phyloP scores from a whole-genome alignment of 2,329 filamentous ascomycete genomes.

The Claviceps pazoutovae region DNA sequence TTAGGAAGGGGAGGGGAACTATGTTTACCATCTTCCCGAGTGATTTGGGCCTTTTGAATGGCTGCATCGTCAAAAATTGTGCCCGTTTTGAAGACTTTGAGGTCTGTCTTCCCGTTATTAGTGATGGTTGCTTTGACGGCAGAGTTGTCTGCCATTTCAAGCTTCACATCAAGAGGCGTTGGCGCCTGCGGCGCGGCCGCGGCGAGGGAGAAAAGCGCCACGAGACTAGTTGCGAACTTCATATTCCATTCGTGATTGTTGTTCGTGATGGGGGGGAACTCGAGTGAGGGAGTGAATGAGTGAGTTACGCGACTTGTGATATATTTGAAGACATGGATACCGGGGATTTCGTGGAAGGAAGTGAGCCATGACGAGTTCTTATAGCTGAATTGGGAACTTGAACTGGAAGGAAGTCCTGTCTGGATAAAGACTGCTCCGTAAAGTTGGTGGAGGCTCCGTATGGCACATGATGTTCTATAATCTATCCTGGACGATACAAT shows the following conservation, averaged over 20 bases:
- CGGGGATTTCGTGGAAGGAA: too few relatives aligned
- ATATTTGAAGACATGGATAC: too few relatives aligned
- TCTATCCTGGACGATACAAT: too few relatives aligned
- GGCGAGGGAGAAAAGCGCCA: background rate
- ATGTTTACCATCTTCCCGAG: slow-evolving; percentile 9
- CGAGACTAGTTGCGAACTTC: slow-evolving; percentile 1
- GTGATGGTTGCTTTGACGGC: slow-evolving; percentile 37
- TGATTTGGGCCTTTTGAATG: slow-evolving; percentile 38
- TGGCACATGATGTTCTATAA: too few relatives aligned
- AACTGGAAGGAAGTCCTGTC: too few relatives aligned
- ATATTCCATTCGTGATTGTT: background rate
- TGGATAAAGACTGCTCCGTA: too few relatives aligned
- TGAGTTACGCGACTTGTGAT: too few relatives aligned
- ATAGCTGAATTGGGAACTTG: too few relatives aligned
- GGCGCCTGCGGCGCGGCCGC: slow-evolving; percentile 3
- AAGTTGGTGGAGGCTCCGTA: too few relatives aligned
- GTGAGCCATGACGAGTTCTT: too few relatives aligned
- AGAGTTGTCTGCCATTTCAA: slow-evolving; percentile 36
- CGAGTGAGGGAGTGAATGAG: too few relatives aligned
- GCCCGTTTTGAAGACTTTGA: slow-evolving; percentile 39
- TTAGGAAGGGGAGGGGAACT: background rate
- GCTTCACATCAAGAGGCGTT: slow-evolving; percentile 28
- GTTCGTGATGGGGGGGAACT: too few relatives aligned
- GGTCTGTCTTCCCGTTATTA: slow-evolving; percentile 33
- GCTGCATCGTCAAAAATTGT: slow-evolving; percentile 36